Evolutionary conservation across 768 basidiomycete species (phyloP).

Genomic region (Coprinopsis cinerea): DNA sequence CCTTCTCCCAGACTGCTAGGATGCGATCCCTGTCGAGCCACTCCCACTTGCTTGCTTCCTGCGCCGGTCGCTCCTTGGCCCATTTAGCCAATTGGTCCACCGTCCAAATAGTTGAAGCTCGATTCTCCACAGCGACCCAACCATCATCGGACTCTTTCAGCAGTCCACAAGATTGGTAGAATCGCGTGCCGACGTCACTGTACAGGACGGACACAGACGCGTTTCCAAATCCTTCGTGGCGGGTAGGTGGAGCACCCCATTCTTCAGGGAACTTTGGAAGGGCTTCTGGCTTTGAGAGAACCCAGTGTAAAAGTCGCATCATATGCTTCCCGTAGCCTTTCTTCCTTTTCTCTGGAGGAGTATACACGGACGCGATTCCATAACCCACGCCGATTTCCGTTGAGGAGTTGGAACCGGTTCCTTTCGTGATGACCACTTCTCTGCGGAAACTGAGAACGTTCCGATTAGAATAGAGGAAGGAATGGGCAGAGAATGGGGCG

Average conservation of each 20-base stretch:
- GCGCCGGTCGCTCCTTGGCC: not conserved
- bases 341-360: constrained; percentile 39
- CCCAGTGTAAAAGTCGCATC: constrained; percentile 57
- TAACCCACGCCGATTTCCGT: constrained; percentile 38
- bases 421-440: constrained; percentile 21
- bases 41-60: constrained; percentile 10
- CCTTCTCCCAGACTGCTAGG: constrained; percentile 30
- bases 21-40: constrained; percentile 28
- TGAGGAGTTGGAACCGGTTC: constrained; percentile 5
- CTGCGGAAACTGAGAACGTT: constrained; percentile 23
- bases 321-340: constrained; percentile 57
- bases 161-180: constrained; percentile 20
- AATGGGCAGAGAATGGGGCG: constrained; percentile 15
- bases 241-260: constrained; percentile 22
- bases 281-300: constrained; percentile 18
- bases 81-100: constrained; percentile 12
- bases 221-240: constrained; percentile 12
- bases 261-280: constrained; percentile 18
- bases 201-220: constrained; percentile 22
- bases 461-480: constrained; percentile 1
- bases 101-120: constrained; percentile 33
- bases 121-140: constrained; percentile 33
- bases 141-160: constrained; percentile 23
- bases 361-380: constrained; percentile 53
- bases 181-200: constrained; percentile 22